A percentile compares a stretch with the other conserved stretches of the same genome.
phyloP scores from a whole-genome alignment of 2,329 filamentous ascomycete species.

The Epichloe gansuensis region DNA sequence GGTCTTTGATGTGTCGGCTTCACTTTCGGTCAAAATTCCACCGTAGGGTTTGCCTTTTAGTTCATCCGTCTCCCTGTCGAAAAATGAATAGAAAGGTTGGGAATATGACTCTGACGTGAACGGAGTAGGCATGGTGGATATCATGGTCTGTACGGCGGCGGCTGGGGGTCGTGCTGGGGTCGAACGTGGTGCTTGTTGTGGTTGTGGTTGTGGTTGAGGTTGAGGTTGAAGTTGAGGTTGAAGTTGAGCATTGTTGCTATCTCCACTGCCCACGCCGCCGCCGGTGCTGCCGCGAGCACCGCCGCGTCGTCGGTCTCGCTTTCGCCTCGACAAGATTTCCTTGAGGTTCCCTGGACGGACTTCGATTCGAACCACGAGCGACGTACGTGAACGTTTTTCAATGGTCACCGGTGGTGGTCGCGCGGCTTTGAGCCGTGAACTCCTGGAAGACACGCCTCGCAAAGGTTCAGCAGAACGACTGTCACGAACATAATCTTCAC shows the following conservation, averaged over 20 bases:
- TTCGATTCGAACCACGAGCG: conserved; percentile 23
- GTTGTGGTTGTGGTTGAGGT: no score
- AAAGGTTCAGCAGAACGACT: conserved; percentile 15
- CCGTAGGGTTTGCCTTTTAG: conserved; percentile 89
- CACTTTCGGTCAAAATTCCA: conserved; percentile 75
- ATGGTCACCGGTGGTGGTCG: conserved; percentile 29
- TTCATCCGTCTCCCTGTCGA: conserved; percentile 81
- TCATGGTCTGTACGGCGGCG: conserved; percentile 6
- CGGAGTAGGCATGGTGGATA: conserved; percentile 36
- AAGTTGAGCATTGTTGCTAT: no score
- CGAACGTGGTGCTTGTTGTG: conserved; percentile 12
- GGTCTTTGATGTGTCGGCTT: conserved; percentile 85
- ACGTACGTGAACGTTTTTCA: conserved; percentile 22
- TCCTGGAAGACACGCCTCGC: conserved; percentile 33
- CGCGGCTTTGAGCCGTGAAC: conserved; percentile 40
- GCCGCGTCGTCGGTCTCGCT: conserved; percentile 19
- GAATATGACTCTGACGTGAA: conserved; percentile 48
- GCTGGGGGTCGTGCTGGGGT: conserved; percentile 9
- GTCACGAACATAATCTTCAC: conserved; percentile 23
- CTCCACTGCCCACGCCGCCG: conserved; percentile 9
- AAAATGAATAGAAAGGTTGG: conserved; percentile 76
- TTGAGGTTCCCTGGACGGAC: conserved; percentile 26
- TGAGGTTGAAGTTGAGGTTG: no score
- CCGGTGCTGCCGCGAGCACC: conserved; percentile 9
- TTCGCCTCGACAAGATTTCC: conserved; percentile 23